Evolutionary conservation across 352 stramenopile genomes (phyloP), one percentile per base, ranked within the genome.

Genomic region (Globisporangium acanthophoron): DNA sequence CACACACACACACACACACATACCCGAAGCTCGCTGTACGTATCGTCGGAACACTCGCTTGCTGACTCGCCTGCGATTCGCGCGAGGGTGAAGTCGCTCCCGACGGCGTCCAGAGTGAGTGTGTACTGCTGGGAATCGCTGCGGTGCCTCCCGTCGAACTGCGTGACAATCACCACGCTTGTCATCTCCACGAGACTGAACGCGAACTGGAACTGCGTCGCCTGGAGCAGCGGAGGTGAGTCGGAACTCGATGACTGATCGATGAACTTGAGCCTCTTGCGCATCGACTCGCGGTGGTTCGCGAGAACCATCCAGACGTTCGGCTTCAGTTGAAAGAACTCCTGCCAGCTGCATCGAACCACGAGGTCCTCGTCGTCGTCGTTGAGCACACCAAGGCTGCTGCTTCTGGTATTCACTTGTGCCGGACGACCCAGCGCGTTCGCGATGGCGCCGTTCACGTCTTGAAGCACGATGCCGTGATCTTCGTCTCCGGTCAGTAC

Each of bases 321-420:
- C 16, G 72, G 71, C 35, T 71, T 35, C 29, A 77, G 49, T 2
- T 24, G 29, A 15, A 73, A 53, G 50, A 83, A 59, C 9, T 69
- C 52, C 5, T 59, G 33, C 68, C 68, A 82, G 1, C 51, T 51
- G 3, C 79, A 21, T 9, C 21, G 12, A 15, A 69, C 29, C 15
- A 54, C 29, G 27, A 47, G 15, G 15, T n/a, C 8, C 35, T 60
- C 53, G 18, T 51, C 33, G 9, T 51, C 33, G 9, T 44, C 21
- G 13, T 52, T 33, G 18, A 15, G 4, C 1, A 20, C 13, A 12
- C 5, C 35, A 16, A 1, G 13, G 47, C 39, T 31, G 24, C 3
- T 51, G 18, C 46, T 20, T 24, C 43, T 27, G 13, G 29, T 15
- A 11, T 3, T 41, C 18, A 7, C 8, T 37, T 53, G 44, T n/a